Evolutionary conservation across 176 grass and related monocot genomes (phyloP).

Genomic region (Dendrocalamus sinicus): DNA sequence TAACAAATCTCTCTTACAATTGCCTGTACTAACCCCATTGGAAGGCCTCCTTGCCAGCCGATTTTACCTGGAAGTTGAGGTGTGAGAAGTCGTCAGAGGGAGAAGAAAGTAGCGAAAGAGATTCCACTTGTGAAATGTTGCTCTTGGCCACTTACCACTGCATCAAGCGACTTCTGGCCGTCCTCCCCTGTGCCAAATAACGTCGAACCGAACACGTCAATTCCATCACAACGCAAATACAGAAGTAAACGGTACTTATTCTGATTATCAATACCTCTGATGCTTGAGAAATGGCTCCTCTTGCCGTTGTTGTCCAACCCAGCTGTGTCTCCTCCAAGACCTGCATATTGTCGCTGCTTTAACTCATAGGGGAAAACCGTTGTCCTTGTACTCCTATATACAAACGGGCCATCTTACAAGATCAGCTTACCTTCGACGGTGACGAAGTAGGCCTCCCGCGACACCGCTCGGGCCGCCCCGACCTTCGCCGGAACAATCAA

Average conservation of each 20-base stretch:
- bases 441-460: constrained; percentile 81
- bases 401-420: too few relatives aligned
- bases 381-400: too few relatives aligned
- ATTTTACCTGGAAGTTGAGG: constrained; percentile 62
- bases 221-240: background rate
- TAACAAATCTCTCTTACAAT: background rate
- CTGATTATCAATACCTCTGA: constrained; percentile 1
- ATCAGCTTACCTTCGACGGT: constrained; percentile 49
- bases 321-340: constrained; percentile 35
- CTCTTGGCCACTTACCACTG: constrained; percentile 51
- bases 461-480: constrained; percentile 74
- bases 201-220: background rate
- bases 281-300: constrained; percentile 66
- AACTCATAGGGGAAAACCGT: too few relatives aligned
- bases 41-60: constrained; percentile 73
- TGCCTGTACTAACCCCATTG: constrained; percentile 72
- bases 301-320: constrained; percentile 48
- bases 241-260: too few relatives aligned
- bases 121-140: background rate
- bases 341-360: background rate
- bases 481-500: constrained; percentile 3
- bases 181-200: constrained; percentile 55
- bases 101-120: too few relatives aligned
- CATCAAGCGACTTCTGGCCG: constrained; percentile 80
- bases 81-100: background rate